phyloP scores from a whole-genome alignment of 176 grass and related monocot genomes.

The Eleusine coracana region DNA sequence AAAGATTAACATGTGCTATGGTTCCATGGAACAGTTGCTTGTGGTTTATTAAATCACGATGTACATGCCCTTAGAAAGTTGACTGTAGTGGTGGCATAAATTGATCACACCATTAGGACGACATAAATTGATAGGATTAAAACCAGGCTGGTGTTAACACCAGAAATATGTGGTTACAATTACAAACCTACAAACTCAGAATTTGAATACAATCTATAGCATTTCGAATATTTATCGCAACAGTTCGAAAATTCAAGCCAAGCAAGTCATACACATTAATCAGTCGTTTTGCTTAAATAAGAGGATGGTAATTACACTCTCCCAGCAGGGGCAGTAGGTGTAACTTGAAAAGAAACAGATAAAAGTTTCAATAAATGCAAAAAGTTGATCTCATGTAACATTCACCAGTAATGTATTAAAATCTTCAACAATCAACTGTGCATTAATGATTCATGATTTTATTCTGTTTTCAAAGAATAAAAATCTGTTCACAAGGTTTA shows the following conservation, averaged over 20 bases:
- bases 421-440: not conserved
- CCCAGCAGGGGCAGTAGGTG: not conserved
- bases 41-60: too few species aligned
- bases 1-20: not conserved
- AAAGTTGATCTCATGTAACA: not conserved
- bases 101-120: not conserved
- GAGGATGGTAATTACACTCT: not conserved
- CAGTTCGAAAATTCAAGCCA: not conserved
- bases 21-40: not conserved
- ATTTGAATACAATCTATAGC: not conserved
- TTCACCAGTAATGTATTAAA: not conserved
- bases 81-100: not conserved
- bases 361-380: not conserved
- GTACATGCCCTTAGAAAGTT: not conserved
- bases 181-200: not conserved
- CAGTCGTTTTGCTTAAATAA: not conserved
- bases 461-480: not conserved
- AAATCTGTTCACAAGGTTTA: not conserved
- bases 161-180: not conserved
- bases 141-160: not conserved
- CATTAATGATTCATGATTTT: not conserved
- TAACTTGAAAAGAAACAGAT: not conserved
- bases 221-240: not conserved
- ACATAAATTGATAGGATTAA: not conserved
- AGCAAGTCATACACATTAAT: not conserved